phyloP scores from a whole-genome alignment of 768 basidiomycete genomes.

The Lactarius psammicola region DNA sequence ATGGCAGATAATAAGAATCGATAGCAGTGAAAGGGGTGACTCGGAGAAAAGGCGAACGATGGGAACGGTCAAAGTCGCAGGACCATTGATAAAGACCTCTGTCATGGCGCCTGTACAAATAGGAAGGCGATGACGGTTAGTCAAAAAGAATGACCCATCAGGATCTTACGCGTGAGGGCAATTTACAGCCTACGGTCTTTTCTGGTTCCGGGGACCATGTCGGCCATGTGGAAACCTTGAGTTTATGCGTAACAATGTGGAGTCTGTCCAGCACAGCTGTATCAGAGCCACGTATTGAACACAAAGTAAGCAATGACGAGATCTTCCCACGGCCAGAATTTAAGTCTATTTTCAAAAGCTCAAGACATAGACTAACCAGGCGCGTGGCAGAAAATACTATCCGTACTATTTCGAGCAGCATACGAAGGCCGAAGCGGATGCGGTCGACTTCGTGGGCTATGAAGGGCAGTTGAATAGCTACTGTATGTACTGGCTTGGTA shows the following conservation, averaged over 20 bases:
- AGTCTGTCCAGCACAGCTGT: neutral
- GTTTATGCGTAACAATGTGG: too few species aligned
- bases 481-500: too few species aligned
- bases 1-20: neutral
- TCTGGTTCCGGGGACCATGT: neutral
- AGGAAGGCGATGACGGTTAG: neutral
- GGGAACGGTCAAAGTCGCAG: neutral
- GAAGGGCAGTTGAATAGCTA: too few species aligned
- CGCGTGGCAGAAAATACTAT: neutral
- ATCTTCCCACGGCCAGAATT: neutral
- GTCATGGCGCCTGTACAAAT: neutral
- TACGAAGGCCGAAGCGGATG: too few species aligned
- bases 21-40: neutral
- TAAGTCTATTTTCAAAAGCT: too few species aligned
- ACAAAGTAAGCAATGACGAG: too few species aligned
- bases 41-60: neutral
- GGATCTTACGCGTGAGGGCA: neutral
- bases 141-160: neutral
- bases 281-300: neutral
- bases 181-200: neutral
- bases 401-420: conserved; percentile 35
- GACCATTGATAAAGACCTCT: neutral
- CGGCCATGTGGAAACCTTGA: neutral
- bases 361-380: neutral
- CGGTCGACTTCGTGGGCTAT: too few species aligned